phyloP scores from a whole-genome alignment of 345 rosid species.

The Ailanthus altissimus region DNA sequence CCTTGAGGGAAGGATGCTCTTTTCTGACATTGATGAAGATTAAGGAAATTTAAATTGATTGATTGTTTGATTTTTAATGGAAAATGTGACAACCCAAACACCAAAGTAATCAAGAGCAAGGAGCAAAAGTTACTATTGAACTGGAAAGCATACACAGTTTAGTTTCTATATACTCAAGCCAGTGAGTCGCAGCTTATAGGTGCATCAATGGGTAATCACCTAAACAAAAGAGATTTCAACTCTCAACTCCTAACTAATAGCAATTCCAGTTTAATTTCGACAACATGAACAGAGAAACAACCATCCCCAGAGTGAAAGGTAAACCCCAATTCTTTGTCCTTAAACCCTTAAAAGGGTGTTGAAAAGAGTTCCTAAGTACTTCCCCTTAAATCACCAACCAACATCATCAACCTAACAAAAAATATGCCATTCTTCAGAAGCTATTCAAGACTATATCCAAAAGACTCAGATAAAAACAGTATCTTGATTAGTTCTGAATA shows the following conservation, averaged over 20 bases:
- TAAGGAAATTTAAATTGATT: neutral
- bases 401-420: conserved; percentile 6
- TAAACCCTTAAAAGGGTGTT: conserved; percentile 15
- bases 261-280: neutral
- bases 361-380: neutral
- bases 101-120: neutral
- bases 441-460: neutral
- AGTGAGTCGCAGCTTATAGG: neutral
- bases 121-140: conserved; percentile 7
- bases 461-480: neutral
- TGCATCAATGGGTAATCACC: conserved; percentile 1
- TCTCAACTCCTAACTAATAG: neutral
- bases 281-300: neutral
- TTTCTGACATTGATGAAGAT: conserved; percentile 52
- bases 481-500: neutral
- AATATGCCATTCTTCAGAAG: neutral
- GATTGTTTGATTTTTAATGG: neutral
- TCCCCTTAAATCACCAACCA: neutral
- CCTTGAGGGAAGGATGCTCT: conserved; percentile 53
- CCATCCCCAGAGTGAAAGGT: neutral
- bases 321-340: conserved; percentile 17
- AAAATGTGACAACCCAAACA: neutral
- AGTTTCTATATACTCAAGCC: neutral
- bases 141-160: neutral
- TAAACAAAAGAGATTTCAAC: neutral